These are phyloP conservation scores for Chrysoporthe austroafricana DNA, from an alignment of 2,329 filamentous ascomycete species.

Conservation along the genomic window DNA sequence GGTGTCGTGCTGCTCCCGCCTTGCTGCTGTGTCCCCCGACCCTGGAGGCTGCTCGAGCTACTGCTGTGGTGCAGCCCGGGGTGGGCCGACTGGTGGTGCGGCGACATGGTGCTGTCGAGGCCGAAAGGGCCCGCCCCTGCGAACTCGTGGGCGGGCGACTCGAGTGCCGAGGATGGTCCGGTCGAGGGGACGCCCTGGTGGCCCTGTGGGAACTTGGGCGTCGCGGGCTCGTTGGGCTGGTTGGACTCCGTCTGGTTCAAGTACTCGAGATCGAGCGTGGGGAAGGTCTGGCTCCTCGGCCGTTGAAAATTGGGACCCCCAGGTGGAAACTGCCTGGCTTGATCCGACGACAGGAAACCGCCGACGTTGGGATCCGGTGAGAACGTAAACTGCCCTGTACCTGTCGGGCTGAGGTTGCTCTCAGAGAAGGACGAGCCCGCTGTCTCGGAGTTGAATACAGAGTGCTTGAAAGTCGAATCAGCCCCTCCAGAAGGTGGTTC, in stretches of 20 bases:
- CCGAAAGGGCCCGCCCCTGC: conserved; percentile 44
- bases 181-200: conserved; percentile 46
- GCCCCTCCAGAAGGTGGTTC: conserved; percentile 43
- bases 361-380: conserved; percentile 73
- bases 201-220: conserved; percentile 47
- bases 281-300: conserved; percentile 87
- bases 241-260: conserved; percentile 45
- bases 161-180: conserved; percentile 55
- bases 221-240: conserved; percentile 48
- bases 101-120: conserved; percentile 49
- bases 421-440: conserved; percentile 70
- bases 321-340: conserved; percentile 36
- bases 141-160: conserved; percentile 55
- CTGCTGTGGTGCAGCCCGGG: conserved; percentile 55
- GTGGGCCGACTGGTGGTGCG: conserved; percentile 45
- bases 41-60: conserved; percentile 53
- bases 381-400: conserved; percentile 73
- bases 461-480: conserved; percentile 58
- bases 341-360: conserved; percentile 58
- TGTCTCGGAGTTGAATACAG: conserved; percentile 64
- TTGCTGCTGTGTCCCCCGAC: conserved; percentile 35
- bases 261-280: conserved; percentile 68
- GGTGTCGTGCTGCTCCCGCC: conserved; percentile 36
- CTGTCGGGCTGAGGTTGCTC: conserved; percentile 73
- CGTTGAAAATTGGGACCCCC: conserved; percentile 62